Evolutionary conservation across 352 stramenopile species (phyloP), one percentile per base, ranked within the genome.

Genomic region (Pseudoperonospora humuli): DNA sequence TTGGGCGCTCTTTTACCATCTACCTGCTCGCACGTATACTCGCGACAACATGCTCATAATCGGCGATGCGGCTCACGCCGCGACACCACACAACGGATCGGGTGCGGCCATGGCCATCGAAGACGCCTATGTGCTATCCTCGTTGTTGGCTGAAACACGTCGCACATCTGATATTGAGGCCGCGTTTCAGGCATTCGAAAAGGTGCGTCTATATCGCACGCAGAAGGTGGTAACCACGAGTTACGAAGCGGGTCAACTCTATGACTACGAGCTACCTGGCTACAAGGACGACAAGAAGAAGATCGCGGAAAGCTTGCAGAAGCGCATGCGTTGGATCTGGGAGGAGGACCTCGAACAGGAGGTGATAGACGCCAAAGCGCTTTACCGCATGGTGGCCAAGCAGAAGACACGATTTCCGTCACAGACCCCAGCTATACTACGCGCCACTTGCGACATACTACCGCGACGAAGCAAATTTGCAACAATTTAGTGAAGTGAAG

Each of bases 261-360:
- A 64, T 31, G 55, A 64, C 34, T 57, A 60, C n/a, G 55, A 64
- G 39, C 34, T 64, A 13, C 55, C 50, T 15, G 50, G 46, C 10
- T 46, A 43, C 34, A 43, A 56, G 32, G 57, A 67, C 33, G 47
- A 67, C 52, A 33, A 54, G 20, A 17, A 58, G 23, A 62, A 52
- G 27, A 67, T 67, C 35, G 23, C 44, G 21, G 23, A 59, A 25
- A 56, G 52, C 38, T 26, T 67, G 37, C 57, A 67, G 46, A 45
- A 55, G 38, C 52, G 57, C 21, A 62, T 62, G 57, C 46, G 25
- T n/a, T 66, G 51, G 57, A 62, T 66, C 42, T 66, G 57, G 52
- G 52, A 66, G 18, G 57, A 67, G 29, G 46, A 62, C 19, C 42
- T 67, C 17, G 51, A 67, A 39, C 51, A 67, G 39, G 46, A 62